Evolutionary conservation across 306 rosid genomes (phyloP), one percentile per base, ranked within the genome.

Genomic region (Malus fusca): DNA sequence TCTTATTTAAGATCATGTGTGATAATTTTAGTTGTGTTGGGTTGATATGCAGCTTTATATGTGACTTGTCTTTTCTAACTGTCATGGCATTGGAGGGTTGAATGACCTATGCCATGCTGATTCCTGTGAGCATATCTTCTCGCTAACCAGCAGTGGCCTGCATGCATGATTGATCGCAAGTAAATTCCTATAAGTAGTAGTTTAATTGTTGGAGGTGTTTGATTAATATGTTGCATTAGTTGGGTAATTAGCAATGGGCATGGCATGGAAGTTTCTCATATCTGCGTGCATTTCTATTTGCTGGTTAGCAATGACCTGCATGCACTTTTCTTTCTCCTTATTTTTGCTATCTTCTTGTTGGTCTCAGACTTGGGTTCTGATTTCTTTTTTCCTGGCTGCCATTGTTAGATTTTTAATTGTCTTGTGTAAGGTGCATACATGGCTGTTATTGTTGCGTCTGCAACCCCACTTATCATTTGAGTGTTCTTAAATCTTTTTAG

Each of bases 31-130:
- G 64, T n/a, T 56, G 37, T 37, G 4, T 56, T 42, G 35, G 53
- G 44, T 72, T 72, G 35, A 35, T 55, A 13, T 55, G 76, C 76
- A 56, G 62, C 65, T 71, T 53, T 71, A 13, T 65, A 33, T 69
- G 19, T 48, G 42, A 28, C 48, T 13, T 28, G 40, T 65, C 46
- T 55, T 17, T 71, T 71, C 37, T 28, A 71, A 71, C 46, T 11
- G 65, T 71, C n/a, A 31, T 31, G 65, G 65, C 51, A 52, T 55
- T 56, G 51, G 58, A 53, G 52, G 72, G 65, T 55, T 71, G 33
- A n/a, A 55, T 71, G 51, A 55, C 65, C 33, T 71, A 21, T 56
- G 21, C 28, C 48, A 21, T 55, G 52, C 33, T 55, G 75, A 11
- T 21, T 65, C 46, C 46, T 30, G 68, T 30, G 42, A 28, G 68